Evolutionary conservation across 345 rosid species (phyloP).

Genomic region (Murraya paniculata): DNA sequence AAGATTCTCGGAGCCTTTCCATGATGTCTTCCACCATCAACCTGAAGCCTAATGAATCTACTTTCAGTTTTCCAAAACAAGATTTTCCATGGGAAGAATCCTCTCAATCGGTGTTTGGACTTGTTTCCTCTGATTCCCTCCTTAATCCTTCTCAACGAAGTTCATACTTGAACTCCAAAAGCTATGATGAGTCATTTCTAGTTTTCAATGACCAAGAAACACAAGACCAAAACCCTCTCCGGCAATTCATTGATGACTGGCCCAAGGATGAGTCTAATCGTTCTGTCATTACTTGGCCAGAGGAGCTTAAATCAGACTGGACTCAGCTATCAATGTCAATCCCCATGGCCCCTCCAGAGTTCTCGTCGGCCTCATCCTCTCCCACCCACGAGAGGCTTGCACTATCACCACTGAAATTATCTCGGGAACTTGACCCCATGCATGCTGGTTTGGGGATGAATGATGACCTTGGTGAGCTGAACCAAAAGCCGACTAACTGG

Average conservation of each 20-base stretch:
- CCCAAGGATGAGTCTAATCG: conserved; percentile 36
- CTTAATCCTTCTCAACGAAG: conserved; percentile 40
- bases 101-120: conserved; percentile 41
- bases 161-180: conserved; percentile 23
- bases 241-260: conserved; percentile 42
- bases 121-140: conserved; percentile 45
- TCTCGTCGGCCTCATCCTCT: conserved; percentile 43
- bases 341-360: conserved; percentile 43
- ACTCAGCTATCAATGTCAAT: conserved; percentile 73
- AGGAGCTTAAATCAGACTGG: conserved; percentile 58
- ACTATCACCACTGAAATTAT: conserved; percentile 49
- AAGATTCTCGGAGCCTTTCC: conserved; percentile 24
- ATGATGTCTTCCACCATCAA: conserved; percentile 29
- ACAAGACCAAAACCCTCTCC: conserved; percentile 30
- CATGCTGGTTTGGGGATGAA: conserved; percentile 39
- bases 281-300: conserved; percentile 41
- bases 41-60: conserved; percentile 34
- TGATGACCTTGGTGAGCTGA: conserved; percentile 22
- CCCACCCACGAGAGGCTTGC: conserved; percentile 36
- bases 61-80: conserved; percentile 28
- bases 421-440: conserved; percentile 40
- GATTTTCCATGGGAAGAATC: conserved; percentile 26
- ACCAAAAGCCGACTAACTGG: conserved; percentile 43
- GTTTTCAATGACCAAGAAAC: conserved; percentile 27
- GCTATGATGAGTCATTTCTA: conserved; percentile 28